Base-by-base conservation (phyloP, 1,284 basidiomycete species). In the Leccinum glutinopallens region DNA sequence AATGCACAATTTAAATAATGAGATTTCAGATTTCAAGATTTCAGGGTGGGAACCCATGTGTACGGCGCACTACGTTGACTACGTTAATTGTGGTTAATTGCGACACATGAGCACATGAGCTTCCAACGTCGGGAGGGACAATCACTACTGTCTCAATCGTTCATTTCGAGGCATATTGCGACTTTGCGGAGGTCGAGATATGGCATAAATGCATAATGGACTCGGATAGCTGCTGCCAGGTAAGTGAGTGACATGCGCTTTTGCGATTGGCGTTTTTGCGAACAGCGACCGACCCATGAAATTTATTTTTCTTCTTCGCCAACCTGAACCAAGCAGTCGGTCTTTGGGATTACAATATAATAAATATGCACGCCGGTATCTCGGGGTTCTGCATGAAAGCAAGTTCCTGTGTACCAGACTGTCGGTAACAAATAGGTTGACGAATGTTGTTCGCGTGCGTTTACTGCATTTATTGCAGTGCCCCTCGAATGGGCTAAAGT, bases 141-240 rank as follows among this genome's bases (percentile, higher is more conserved):
- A 54, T 58, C 39, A 63, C 59, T 68, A 51, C 51, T 51, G 10
- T 12, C 53, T 19, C 25, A 29, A 60, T 53, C 60, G 58, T 63
- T 71, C 19, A 2, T 51, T 51, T 69, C 32, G 66, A 64, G 70
- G 55, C 22, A 73, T 70, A 71, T 72, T 73, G 61, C 62, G 13
- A 51, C 22, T 51, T 25, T 25, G 49, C 22, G 49, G 49, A 25
- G 49, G 22, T 53, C 22, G 13, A 53, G 49, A 53, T 53, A 22
- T 22, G 49, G 49, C 22, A 15, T 53, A 25, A 15, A 53, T 35
- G 33, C 55, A 71, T 67, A 58, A 65, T 58, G 17, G 19, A 41
- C 4, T 17, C 17, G 71, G 71, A 41, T 8, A 49, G 49, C 17
- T 32, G 54, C 49, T 25, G 49, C 49, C 49, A 53, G 2, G 2